Evolutionary conservation across 192 early-diverging fungal species (phyloP), one percentile per base, ranked within the genome.

Genomic region (Backusella circina): DNA sequence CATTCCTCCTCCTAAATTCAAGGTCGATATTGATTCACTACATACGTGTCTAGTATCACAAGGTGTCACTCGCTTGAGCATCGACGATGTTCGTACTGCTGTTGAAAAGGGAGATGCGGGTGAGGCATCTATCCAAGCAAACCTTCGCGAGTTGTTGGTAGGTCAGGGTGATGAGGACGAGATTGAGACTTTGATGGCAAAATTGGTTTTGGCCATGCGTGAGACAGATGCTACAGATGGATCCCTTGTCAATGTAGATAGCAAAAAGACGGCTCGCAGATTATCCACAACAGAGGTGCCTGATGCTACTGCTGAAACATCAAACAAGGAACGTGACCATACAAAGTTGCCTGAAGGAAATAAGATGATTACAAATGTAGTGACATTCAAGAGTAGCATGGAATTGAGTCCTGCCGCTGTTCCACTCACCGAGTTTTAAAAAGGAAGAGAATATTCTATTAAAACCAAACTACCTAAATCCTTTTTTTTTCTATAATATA

Each of bases 371-470:
- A 75, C 79, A 9, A 87, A 88, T 74, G 10, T 87, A 12, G 73
- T 83, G 21, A 75, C 72, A 31, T 88, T 87, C 73, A 90, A 90
- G 80, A 81, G 77, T 54, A 80, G 74, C 70, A 80, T 89, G 73
- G 78, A 86, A 28, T 70, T 85, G 33, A 82, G 83, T 50, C 76
- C 84, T 30, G 81, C 84, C 13, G 79, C 87, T 26, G 74, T 78
- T 6, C 87, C 87, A 57, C 69, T 78, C 67, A 72, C 12, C 26
- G 71, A 78, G 13, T 75, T 75, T 16, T 75, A 69, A 13, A n/a
- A 28, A 57, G 3, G 8, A 44, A 47, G 41, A 44, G 26, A 71
- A 71, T 18, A 71, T 54, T 21, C 21, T 23, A 57, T 28, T 57
- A 26, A 57, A 26, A 44, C 10, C 3, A 41, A 44, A 44, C 10